These are phyloP conservation scores for Spergularia azorica DNA, from an alignment of 179 eudicot species.

Conservation along the genomic window DNA sequence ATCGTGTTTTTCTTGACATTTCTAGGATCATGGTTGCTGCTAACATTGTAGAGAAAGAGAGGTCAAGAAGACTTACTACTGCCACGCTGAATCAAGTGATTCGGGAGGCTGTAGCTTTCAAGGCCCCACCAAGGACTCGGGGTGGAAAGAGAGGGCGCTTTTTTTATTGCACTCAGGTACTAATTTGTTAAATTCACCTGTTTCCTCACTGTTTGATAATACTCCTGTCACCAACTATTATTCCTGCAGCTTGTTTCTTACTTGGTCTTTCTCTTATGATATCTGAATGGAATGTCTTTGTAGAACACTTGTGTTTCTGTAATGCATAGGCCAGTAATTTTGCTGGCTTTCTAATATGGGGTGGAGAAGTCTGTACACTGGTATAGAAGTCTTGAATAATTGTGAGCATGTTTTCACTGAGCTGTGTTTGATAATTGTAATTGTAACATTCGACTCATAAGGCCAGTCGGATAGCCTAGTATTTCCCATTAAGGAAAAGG, in stretches of 20 bases:
- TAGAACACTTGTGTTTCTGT: neutral
- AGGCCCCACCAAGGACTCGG: constrained; percentile 92
- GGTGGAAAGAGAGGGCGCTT: constrained; percentile 96
- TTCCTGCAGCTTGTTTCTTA: neutral
- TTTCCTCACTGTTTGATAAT: neutral
- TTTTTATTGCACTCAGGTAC: constrained; percentile 96
- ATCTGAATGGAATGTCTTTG: neutral
- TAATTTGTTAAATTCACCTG: neutral
- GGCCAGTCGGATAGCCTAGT: neutral
- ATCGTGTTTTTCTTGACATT: constrained; percentile 8
- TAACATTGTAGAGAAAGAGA: constrained; percentile 78
- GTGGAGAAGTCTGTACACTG: neutral
- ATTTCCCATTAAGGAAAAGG: too few relatives aligned
- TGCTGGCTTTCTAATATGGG: neutral
- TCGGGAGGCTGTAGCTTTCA: constrained; percentile 88
- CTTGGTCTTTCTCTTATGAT: neutral
- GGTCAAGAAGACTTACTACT: constrained; percentile 84
- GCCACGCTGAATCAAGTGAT: constrained; percentile 86
- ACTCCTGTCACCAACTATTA: neutral
- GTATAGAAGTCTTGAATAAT: neutral
- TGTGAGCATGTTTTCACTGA: neutral
- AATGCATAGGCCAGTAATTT: neutral
- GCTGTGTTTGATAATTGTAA: too few relatives aligned
- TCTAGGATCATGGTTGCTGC: constrained; percentile 85
- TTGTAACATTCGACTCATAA: neutral